Conservation (phyloP, 768 basidiomycete genomes). For the Lactarius quietus region DNA sequence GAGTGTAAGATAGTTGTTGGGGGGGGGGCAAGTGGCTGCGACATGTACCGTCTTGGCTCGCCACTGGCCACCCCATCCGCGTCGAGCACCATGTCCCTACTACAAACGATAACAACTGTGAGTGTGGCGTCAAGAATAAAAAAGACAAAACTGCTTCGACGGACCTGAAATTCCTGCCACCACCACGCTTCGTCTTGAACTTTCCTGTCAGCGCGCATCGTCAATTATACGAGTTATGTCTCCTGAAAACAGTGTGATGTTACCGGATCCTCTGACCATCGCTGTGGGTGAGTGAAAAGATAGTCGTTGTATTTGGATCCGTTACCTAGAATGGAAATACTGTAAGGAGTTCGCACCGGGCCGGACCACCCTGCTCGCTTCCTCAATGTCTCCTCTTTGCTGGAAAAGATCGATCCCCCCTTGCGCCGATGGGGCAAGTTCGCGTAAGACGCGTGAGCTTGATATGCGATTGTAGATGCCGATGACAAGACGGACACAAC, state of each 20-base stretch:
- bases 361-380: not conserved
- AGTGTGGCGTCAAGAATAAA: conserved; percentile 12
- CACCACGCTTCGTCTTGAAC: conserved; percentile 42
- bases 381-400: no score
- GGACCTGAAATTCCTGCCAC: conserved; percentile 42
- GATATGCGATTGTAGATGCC: no score
- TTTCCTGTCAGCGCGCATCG: conserved; percentile 32
- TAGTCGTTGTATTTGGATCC: not conserved
- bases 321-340: not conserved
- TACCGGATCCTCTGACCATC: conserved; percentile 15
- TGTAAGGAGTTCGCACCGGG: not conserved
- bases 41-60: conserved; percentile 24
- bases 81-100: conserved; percentile 26
- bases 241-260: conserved; percentile 1
- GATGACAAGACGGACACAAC: no score
- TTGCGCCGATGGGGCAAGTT: no score
- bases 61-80: conserved; percentile 33
- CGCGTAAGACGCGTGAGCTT: no score
- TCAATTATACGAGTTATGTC: not conserved
- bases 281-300: not conserved
- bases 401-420: no score
- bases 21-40: not conserved
- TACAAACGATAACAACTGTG: conserved; percentile 22
- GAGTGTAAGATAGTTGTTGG: not conserved
- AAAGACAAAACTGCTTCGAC: not conserved